Base-by-base conservation (phyloP, 2,329 filamentous ascomycete genomes). In the Exophiala sp. region DNA sequence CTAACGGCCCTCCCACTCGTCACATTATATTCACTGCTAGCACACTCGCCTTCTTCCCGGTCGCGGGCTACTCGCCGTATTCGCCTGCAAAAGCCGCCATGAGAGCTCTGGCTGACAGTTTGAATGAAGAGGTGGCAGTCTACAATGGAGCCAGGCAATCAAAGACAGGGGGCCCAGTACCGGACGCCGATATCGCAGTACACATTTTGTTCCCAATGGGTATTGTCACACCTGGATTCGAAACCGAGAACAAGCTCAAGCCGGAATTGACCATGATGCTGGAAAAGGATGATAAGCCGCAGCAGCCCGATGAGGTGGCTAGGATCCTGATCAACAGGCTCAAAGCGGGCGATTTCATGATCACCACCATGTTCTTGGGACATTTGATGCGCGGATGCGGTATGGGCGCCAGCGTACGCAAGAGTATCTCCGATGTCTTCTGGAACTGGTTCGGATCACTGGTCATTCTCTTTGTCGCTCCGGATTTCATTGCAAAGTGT, bases 1-100 rank as follows among this genome's bases (percentile, higher is more conserved):
- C 64, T 24, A n/a, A n/a, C n/a, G n/a, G n/a, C n/a, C 64, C 62
- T 13, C 69, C 71, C 55, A 74, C 83, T 8, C 80, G 84, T 47
- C 91, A 97, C 68, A 76, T 98, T 57, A 81, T 98, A 64, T 87
- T 97, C 69, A 97, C 93, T 1, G 82, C 83, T 13, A 93, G 86
- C 18, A 78, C 84, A 4, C 70, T 83, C 14, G 85, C 85, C 1
- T 85, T 95, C 61, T 82, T 85, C 61, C 80, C 87, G 10, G 68
- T 95, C 27, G 79, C 83, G 10, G 93, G 93, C 21, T 98, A 98
- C 68, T 77, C 76, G 0, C 79, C 88, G 0, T 98, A 98, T 68
- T 79, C 82, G 0, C 88, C 91, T 2, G 77, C 85, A 48, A 98
- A 98, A 71, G 83, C 83, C 46, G 93, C 93, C 1, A 75, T 98